Conservation (phyloP, 139 green algal genomes). For the Diplosphaera chodatii region DNA sequence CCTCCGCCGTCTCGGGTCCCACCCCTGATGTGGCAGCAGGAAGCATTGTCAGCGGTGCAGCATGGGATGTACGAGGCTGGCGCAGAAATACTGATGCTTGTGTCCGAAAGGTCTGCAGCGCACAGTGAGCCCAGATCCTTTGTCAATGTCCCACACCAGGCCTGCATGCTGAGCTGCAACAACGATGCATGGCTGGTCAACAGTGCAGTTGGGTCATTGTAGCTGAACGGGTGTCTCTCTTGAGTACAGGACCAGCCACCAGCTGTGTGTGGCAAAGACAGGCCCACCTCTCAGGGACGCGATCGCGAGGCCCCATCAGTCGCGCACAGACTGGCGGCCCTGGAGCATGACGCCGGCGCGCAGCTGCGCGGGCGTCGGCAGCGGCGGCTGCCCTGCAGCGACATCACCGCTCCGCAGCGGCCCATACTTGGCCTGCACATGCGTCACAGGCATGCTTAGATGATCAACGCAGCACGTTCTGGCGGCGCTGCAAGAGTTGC, state of each 20-base stretch:
- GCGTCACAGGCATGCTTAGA: background rate
- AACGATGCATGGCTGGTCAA: no score
- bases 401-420: background rate
- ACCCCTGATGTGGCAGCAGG: no score
- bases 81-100: no score
- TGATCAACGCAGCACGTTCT: no score
- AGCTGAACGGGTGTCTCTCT: background rate
- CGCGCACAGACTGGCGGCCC: slow-evolving; percentile 27
- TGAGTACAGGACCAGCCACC: background rate
- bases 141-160: no score
- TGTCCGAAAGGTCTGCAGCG: no score
- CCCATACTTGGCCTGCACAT: slow-evolving; percentile 7
- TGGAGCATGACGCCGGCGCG: background rate
- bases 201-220: no score
- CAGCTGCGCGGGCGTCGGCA: slow-evolving; percentile 26
- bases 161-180: no score
- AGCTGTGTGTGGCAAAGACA: background rate
- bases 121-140: no score
- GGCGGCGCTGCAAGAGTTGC: no score
- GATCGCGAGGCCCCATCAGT: slow-evolving; percentile 51
- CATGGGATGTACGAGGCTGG: no score
- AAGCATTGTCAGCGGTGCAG: no score
- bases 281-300: slow-evolving; percentile 20
- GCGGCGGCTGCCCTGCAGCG: background rate
- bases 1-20: slow-evolving; percentile 19